Base-by-base conservation (phyloP, 1,139 yeast genomes). In the Scheffersomyces segobiensis region DNA sequence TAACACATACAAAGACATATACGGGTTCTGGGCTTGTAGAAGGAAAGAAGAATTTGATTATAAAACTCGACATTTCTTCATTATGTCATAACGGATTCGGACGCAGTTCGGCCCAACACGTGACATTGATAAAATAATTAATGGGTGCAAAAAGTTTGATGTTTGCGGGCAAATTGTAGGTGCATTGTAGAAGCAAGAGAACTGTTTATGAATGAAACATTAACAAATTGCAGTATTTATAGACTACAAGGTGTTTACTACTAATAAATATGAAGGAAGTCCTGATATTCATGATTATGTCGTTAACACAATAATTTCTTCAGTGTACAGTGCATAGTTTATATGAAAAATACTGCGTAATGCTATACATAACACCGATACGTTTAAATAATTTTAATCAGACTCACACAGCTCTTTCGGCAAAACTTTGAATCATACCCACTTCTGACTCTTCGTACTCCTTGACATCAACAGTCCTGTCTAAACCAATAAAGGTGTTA, bases 361-460 rank as follows among this genome's bases (percentile, higher is more conserved):
- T 17, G 12, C 42, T 32, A 32, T 5, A 32, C 42, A 32, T 10
- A 6, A 32, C 8, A 32, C 14, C 4, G 42, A 32, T 12, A 32
- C 17, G 24, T 24, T 24, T 24, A 4, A 10, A 48, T 48, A 22
- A n/a, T 12, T 24, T 20, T 20, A 24, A 18, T 17, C 17, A 20
- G 50, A 20, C 20, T 62, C 69, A 79, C 8, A 77, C 75, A 4
- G 65, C 67, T 72, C 97, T 85, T 62, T 89, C 93, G 55, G 74
- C 81, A 72, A 87, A 91, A 67, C 93, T 87, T 71, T 87, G 84
- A 67, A 92, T 89, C 88, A 91, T 82, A 46, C 96, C 97, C 49
- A 78, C 78, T 64, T 86, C 87, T n/a, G 87, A 79, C 68, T 90
- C 93, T 22, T 86, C 89, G 66, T 92, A 92, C 69, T 90, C 96